Evolutionary conservation across 2,329 filamentous ascomycete species (phyloP), one percentile per base, ranked within the genome.

Genomic region (Alternaria tenuissima): DNA sequence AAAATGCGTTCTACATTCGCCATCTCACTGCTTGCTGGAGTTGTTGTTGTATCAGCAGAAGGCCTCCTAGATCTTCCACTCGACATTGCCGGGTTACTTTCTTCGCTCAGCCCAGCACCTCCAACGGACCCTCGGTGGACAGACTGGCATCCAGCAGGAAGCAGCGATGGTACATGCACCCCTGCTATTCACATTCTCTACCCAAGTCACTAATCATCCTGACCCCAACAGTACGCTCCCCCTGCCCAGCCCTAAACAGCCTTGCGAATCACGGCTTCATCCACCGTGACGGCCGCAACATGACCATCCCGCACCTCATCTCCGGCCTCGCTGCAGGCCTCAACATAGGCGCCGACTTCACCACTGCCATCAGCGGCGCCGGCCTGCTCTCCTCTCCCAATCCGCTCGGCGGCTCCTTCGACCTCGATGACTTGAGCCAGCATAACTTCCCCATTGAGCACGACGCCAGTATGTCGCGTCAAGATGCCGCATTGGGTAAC

Each of bases 391-490:
- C 67, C 36, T 66, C 65, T 0, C 58, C 63, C 3, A 60, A 66
- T 32, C 63, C 67, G 0, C 60, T 68, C 2, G 55, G 41, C 20
- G 63, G 65, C 44, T 62, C 63, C 20, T 69, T 69, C 58, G 63
- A 68, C 55, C 62, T 69, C 4, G 22, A 53, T 47, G 58, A 69
- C 9, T 22, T 69, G 4, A 55, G 53, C 42, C 42, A 47, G 57
- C 66, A 69, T 48, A 69, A 69, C 42, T 67, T 67, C 43, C 65
- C 67, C 36, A 69, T 67, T 41, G 67, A 69, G 44, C 67, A 69
- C 49, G 67, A 69, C 53, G 67, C 65, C 6, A 59, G 52, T 12
- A 63, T 69, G 8, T 68, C 65, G 4, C 63, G 67, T 6, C 61
- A 57, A 24, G 67, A 68, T 5, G 67, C 65, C 6, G 61, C 59